phyloP scores from a whole-genome alignment of 257 asterid genomes.

The Solanum phureja region DNA sequence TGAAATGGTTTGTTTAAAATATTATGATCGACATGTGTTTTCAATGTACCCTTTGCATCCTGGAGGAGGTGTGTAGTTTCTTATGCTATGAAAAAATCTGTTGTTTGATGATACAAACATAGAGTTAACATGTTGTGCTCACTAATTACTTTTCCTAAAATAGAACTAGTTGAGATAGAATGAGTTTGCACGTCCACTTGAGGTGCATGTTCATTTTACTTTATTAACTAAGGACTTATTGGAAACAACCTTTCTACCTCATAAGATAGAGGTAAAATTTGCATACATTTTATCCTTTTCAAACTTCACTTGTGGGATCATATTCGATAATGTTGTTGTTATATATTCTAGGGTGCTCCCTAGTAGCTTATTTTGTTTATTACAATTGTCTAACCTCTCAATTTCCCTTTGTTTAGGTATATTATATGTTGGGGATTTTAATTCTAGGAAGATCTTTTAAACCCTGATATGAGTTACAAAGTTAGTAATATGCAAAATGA shows the following conservation, averaged over 20 bases:
- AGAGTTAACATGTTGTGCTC: not conserved
- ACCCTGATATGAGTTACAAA: not conserved
- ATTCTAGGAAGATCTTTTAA: not conserved
- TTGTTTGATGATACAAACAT: not conserved
- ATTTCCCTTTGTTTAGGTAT: too few species aligned
- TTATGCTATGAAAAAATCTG: not conserved
- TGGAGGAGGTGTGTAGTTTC: constrained; percentile 54
- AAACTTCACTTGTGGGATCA: not conserved
- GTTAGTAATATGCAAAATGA: not conserved
- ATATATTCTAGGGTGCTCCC: not conserved
- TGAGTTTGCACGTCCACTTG: constrained; percentile 49
- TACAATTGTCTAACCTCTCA: not conserved
- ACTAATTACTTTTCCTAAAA: not conserved
- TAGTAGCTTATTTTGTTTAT: not conserved
- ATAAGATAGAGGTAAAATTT: too few species aligned
- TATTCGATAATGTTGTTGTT: not conserved
- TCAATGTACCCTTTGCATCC: constrained; percentile 81
- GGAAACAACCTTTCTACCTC: not conserved
- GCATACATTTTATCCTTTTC: not conserved
- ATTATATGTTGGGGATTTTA: too few species aligned
- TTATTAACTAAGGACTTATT: not conserved
- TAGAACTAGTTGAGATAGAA: not conserved
- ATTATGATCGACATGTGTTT: constrained; percentile 81
- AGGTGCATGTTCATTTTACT: constrained; percentile 31
- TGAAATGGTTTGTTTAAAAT: constrained; percentile 60